Conservation (phyloP, 768 basidiomycete species). For the Collybia mongolica region DNA sequence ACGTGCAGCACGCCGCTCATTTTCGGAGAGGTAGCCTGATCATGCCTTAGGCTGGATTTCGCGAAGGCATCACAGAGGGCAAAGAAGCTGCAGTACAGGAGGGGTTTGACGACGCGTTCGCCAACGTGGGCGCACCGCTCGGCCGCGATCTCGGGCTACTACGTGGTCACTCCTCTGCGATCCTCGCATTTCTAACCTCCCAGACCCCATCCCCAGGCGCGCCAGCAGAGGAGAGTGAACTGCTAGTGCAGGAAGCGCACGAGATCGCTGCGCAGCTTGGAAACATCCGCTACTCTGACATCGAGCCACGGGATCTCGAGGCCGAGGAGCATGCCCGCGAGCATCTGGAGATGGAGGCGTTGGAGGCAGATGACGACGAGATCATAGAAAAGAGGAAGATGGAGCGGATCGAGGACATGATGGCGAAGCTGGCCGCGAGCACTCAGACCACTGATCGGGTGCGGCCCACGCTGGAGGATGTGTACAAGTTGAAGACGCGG, state of each 20-base stretch:
- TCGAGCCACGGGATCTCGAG: constrained; percentile 74
- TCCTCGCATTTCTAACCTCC: constrained; percentile 55
- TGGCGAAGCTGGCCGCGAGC: constrained; percentile 40
- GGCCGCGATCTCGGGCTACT: constrained; percentile 78
- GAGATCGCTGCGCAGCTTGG: constrained; percentile 57
- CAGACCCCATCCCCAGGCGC: constrained; percentile 9
- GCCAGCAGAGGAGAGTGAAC: constrained; percentile 8
- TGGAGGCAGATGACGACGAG: constrained; percentile 38
- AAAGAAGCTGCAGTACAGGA: constrained; percentile 85
- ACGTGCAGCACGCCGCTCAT: constrained; percentile 15
- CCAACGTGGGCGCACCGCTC: constrained; percentile 64
- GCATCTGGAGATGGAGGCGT: constrained; percentile 48
- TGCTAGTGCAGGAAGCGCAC: constrained; percentile 43
- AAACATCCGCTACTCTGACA: constrained; percentile 63
- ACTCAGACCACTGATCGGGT: constrained; percentile 10
- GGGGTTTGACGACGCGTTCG: constrained; percentile 89
- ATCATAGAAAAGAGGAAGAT: constrained; percentile 45
- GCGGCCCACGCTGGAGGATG: constrained; percentile 38
- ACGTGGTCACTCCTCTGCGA: constrained; percentile 67
- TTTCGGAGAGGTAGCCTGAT: too few relatives aligned
- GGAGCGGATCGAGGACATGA: constrained; percentile 57
- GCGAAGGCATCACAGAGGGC: constrained; percentile 94
- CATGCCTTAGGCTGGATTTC: constrained; percentile 74
- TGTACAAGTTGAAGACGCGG: constrained; percentile 35
- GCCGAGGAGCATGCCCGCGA: constrained; percentile 75